Conservation (phyloP, 2,329 filamentous ascomycete genomes). For the Talaromyces sp. region DNA sequence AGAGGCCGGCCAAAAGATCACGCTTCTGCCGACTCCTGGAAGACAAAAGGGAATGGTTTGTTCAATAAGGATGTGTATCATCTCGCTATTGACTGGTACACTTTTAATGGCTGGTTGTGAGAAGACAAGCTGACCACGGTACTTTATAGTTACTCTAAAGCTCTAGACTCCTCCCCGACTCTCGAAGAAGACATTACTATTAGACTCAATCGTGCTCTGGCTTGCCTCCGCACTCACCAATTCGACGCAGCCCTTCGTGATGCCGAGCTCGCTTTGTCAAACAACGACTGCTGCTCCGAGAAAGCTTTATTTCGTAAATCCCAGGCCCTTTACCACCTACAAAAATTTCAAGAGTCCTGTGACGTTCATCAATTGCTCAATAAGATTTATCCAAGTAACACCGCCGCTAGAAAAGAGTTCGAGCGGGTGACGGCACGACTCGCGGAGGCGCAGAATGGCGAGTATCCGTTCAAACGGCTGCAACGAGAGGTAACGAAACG, state of each 20-base stretch:
- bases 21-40: slow-evolving; percentile 13
- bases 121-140: slow-evolving; percentile 7
- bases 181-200: slow-evolving; percentile 30
- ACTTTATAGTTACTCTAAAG: slow-evolving; percentile 38
- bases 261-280: slow-evolving; percentile 16
- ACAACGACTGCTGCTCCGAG: slow-evolving; percentile 29
- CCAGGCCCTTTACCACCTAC: slow-evolving; percentile 43
- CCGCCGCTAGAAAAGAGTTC: too few relatives aligned
- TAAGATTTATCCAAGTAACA: slow-evolving; percentile 33
- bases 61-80: slow-evolving; percentile 15
- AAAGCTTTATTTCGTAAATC: slow-evolving; percentile 45
- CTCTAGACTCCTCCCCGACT: slow-evolving; percentile 31
- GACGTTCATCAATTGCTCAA: slow-evolving; percentile 31
- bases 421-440: too few relatives aligned
- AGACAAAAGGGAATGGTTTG: slow-evolving; percentile 31
- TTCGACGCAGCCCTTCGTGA: slow-evolving; percentile 36
- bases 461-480: too few relatives aligned
- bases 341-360: slow-evolving; percentile 34
- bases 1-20: slow-evolving; percentile 10
- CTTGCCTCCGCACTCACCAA: slow-evolving; percentile 26
- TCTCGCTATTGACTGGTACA: slow-evolving; percentile 26
- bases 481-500: too few relatives aligned
- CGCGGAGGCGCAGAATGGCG: too few relatives aligned
- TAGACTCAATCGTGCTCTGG: slow-evolving; percentile 35
- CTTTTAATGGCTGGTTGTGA: neutral